A percentile compares a stretch with the other conserved stretches of the same genome.
Evolutionary conservation across 1,139 yeast species (phyloP).

Genomic region (Blastobotrys persicus): DNA sequence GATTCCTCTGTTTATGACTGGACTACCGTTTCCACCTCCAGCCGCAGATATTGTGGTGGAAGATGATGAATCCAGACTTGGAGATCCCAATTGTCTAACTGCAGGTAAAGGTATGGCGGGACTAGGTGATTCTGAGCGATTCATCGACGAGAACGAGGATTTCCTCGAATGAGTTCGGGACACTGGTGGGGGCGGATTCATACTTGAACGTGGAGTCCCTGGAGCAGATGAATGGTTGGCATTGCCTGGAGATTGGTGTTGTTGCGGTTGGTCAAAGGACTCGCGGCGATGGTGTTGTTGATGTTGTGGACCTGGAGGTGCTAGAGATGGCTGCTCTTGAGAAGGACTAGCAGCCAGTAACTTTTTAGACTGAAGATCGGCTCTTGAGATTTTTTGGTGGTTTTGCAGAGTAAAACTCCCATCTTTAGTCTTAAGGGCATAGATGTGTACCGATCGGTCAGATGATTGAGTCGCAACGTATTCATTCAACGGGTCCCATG

Average conservation of each 20-base stretch:
- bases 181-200: slow-evolving; percentile 27
- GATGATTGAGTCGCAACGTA: slow-evolving; percentile 86
- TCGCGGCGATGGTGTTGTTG: slow-evolving; percentile 11
- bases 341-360: slow-evolving; percentile 1
- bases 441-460: slow-evolving; percentile 76
- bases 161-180: slow-evolving; percentile 30
- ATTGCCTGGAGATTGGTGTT: background rate
- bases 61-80: slow-evolving; percentile 18
- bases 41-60: too few species aligned
- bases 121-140: slow-evolving; percentile 28
- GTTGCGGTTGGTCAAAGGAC: slow-evolving; percentile 15
- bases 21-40: too few species aligned
- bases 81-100: slow-evolving; percentile 40
- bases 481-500: slow-evolving; percentile 87
- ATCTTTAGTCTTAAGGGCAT: slow-evolving; percentile 42
- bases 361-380: slow-evolving; percentile 41
- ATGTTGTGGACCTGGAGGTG: slow-evolving; percentile 13
- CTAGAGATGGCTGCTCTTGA: slow-evolving; percentile 10
- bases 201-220: slow-evolving; percentile 17
- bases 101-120: slow-evolving; percentile 43
- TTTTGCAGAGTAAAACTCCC: slow-evolving; percentile 43
- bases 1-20: slow-evolving; percentile 12
- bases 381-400: slow-evolving; percentile 42
- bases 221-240: slow-evolving; percentile 13
- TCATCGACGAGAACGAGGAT: slow-evolving; percentile 29